phyloP scores from a whole-genome alignment of 495 filamentous ascomycete genomes.

The Astrothelium macrocarpum region DNA sequence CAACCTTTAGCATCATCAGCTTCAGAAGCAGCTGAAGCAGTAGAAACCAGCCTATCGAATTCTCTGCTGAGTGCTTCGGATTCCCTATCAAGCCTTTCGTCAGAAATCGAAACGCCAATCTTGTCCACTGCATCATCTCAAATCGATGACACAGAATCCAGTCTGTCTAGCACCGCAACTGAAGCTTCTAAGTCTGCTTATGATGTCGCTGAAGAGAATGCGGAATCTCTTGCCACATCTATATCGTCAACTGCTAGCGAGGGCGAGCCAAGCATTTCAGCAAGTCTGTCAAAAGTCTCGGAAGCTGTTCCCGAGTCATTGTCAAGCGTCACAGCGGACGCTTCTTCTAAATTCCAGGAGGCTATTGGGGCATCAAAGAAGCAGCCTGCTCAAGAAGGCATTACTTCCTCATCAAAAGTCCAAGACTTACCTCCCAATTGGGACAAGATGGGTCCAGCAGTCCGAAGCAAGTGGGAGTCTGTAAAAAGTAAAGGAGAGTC shows the following conservation, averaged over 20 bases:
- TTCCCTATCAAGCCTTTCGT: constrained; percentile 3
- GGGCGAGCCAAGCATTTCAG: constrained; percentile 12
- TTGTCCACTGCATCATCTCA: not conserved
- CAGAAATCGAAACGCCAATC: not conserved
- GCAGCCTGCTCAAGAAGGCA: not conserved
- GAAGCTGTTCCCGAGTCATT: constrained; percentile 25
- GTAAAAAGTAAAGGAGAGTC: constrained; percentile 15
- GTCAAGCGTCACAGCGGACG: constrained; percentile 7
- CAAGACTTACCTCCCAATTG: not conserved
- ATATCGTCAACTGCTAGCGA: constrained; percentile 10
- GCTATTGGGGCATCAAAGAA: constrained; percentile 1
- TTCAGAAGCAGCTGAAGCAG: constrained; percentile 22
- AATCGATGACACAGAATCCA: constrained; percentile 19
- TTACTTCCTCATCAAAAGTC: not conserved
- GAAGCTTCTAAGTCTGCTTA: constrained; percentile 25
- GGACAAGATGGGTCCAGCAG: not conserved
- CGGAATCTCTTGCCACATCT: constrained; percentile 31
- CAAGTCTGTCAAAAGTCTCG: constrained; percentile 30
- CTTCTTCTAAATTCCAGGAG: constrained; percentile 2
- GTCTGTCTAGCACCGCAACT: constrained; percentile 25
- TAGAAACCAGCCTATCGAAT: constrained; percentile 23
- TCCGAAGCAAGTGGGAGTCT: not conserved
- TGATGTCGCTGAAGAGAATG: constrained; percentile 26
- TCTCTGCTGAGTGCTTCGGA: constrained; percentile 18
- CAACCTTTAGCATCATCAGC: constrained; percentile 21